phyloP scores from a whole-genome alignment of 2,329 filamentous ascomycete species.

The Monosporascus cannonballus region DNA sequence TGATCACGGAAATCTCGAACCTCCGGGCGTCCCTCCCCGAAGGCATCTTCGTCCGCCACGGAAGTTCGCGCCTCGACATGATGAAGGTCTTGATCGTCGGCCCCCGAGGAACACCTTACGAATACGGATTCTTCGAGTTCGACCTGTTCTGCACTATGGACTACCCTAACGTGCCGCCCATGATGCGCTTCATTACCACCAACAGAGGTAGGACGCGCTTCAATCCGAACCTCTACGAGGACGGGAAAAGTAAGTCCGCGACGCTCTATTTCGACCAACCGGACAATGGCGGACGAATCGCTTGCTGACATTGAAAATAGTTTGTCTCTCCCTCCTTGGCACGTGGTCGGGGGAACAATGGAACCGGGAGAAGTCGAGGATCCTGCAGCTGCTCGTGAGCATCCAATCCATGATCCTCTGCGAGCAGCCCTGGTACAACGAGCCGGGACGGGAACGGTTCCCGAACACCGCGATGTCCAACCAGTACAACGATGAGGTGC shows the following conservation, averaged over 20 bases:
- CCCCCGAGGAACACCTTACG: conserved; percentile 44
- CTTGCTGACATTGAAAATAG: conserved; percentile 13
- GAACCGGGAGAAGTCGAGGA: conserved; percentile 39
- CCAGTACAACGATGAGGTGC: conserved; percentile 25
- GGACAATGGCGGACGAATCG: too few species aligned
- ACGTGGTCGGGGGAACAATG: conserved; percentile 43
- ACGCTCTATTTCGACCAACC: too few species aligned
- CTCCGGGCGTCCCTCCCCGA: conserved; percentile 40
- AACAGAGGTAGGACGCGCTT: conserved; percentile 32
- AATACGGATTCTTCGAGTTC: conserved; percentile 49
- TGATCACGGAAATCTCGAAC: conserved; percentile 39
- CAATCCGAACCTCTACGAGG: conserved; percentile 46
- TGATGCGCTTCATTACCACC: conserved; percentile 38
- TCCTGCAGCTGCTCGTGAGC: conserved; percentile 47
- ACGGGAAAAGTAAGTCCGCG: conserved; percentile 36
- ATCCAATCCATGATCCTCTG: conserved; percentile 54
- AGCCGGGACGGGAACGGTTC: conserved; percentile 35
- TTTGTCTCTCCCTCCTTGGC: conserved; percentile 44
- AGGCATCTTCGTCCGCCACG: conserved; percentile 45
- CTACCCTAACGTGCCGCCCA: conserved; percentile 38
- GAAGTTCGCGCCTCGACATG: conserved; percentile 38
- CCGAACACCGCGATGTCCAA: conserved; percentile 12
- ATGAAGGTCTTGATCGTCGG: conserved; percentile 46
- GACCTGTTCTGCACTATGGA: conserved; percentile 37
- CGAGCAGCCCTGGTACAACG: conserved; percentile 48